phyloP scores from a whole-genome alignment of 2,329 filamentous ascomycete species.

The Orbilia ellipsospora region DNA sequence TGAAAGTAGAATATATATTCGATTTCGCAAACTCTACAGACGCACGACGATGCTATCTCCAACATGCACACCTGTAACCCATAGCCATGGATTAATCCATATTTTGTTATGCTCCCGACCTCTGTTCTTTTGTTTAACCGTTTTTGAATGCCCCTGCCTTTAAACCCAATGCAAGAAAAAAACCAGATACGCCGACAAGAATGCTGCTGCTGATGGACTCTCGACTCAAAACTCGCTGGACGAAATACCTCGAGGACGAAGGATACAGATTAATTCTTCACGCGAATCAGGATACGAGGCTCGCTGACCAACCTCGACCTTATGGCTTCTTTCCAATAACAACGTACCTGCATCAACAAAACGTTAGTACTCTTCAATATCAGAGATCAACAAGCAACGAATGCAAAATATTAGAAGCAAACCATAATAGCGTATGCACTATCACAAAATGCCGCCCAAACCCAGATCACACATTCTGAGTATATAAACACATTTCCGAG shows the following conservation, averaged over 20 bases:
- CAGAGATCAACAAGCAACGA: not conserved
- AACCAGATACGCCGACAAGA: constrained; percentile 52
- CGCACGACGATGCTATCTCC: constrained; percentile 1
- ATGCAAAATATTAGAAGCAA: no score
- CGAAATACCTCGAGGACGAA: constrained; percentile 29
- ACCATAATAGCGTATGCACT: not conserved
- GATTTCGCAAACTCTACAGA: constrained; percentile 34
- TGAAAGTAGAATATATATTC: constrained; percentile 34
- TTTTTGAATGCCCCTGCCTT: constrained; percentile 34
- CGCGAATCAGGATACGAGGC: constrained; percentile 34
- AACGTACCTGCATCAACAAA: constrained; percentile 42
- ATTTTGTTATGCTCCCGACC: constrained; percentile 15
- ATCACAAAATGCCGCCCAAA: not conserved
- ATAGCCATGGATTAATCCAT: constrained; percentile 10
- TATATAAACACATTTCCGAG: not conserved
- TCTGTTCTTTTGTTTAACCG: constrained; percentile 10
- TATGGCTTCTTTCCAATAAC: constrained; percentile 49
- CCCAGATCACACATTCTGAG: not conserved
- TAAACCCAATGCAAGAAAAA: constrained; percentile 47
- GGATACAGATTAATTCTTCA: constrained; percentile 20
- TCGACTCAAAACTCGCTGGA: constrained; percentile 46
- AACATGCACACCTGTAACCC: constrained; percentile 26
- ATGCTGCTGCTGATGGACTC: constrained; percentile 39
- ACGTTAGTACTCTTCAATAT: constrained; percentile 12
- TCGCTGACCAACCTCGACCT: constrained; percentile 6